Percentiles rank a stretch among this genome's conserved stretches.
phyloP scores from a whole-genome alignment of 805 yeast genomes.

The Pichia eremophila region DNA sequence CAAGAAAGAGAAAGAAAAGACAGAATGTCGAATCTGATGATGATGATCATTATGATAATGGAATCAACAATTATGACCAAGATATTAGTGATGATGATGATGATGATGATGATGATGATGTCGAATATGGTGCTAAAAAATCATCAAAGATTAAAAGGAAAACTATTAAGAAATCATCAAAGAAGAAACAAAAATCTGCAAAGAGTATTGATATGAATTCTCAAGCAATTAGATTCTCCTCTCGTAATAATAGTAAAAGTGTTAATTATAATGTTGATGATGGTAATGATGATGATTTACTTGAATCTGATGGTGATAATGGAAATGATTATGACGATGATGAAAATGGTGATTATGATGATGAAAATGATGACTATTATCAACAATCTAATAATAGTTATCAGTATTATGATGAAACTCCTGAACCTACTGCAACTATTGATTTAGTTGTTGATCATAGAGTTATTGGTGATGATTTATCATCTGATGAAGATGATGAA shows the following conservation, averaged over 20 bases:
- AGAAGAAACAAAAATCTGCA: constrained; percentile 17
- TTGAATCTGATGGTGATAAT: constrained; percentile 34
- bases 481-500: constrained; percentile 9
- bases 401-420: constrained; percentile 9
- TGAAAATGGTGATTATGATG: constrained; percentile 5
- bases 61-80: constrained; percentile 15
- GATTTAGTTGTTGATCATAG: constrained; percentile 47
- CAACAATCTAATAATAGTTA: constrained; percentile 12
- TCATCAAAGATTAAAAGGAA: constrained; percentile 20
- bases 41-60: constrained; percentile 24
- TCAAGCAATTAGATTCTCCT: constrained; percentile 52
- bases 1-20: constrained; percentile 14
- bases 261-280: constrained; percentile 68
- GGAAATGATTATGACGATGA: constrained; percentile 19
- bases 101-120: constrained; percentile 25
- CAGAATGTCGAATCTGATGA: constrained; percentile 15
- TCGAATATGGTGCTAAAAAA: constrained; percentile 21
- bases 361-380: constrained; percentile 17
- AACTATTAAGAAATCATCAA: constrained; percentile 14
- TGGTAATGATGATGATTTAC: constrained; percentile 46
- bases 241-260: constrained; percentile 53
- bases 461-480: constrained; percentile 25
- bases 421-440: constrained; percentile 19
- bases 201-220: neutral
- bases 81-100: constrained; percentile 25